Base-by-base conservation (phyloP, 1,139 yeast species). In the Geotrichum siamense region DNA sequence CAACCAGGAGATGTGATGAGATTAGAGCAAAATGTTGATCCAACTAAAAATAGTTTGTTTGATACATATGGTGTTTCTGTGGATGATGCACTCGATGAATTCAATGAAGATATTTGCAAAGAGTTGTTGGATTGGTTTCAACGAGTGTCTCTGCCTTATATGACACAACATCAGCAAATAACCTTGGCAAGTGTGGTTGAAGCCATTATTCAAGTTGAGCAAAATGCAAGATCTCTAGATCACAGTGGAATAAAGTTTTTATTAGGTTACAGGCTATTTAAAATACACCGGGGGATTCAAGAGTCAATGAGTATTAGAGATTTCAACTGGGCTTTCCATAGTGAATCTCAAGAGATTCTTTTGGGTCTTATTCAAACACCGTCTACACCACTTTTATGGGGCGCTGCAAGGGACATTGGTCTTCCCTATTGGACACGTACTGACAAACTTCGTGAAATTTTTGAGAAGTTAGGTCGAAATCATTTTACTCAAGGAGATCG, bases 151-250 rank as follows among this genome's bases (percentile, higher is more conserved):
- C 66, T 89, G 23, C 96, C 96, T 0, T 79, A 81, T 50, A 62
- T 89, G 38, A 86, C 96, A 0, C 76, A 96, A 50, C 96, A 89
- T 63, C 96, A 89, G 58, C 97, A 89, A 58, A 78, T 82, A 22
- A 86, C 96, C 0, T 71, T 89, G 33, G 71, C 81, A 1, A 76
- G 84, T 13, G 77, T 86, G 1, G 70, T 85, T 10, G 78, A 75
- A 39, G 80, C 87, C 1, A 66, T 83, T 16, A 68, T 71, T 30
- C 77, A 75, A 20, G 70, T 85, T 5, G 70, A 72, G 15, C 68
- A 70, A 43, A 67, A 72, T 37, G 59, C 66, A n/a, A 51, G 64
- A 10, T 67, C 79, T 2, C 62, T 86, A 20, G 97, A 89, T 61
- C 69, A 69, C 21, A 82, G 82, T 60, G 96, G 94, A 0, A 60